Percentiles rank a stretch among this genome's conserved stretches.
These are phyloP conservation scores for Acer yangbiense DNA, from an alignment of 345 rosid genomes.

Conservation along the genomic window DNA sequence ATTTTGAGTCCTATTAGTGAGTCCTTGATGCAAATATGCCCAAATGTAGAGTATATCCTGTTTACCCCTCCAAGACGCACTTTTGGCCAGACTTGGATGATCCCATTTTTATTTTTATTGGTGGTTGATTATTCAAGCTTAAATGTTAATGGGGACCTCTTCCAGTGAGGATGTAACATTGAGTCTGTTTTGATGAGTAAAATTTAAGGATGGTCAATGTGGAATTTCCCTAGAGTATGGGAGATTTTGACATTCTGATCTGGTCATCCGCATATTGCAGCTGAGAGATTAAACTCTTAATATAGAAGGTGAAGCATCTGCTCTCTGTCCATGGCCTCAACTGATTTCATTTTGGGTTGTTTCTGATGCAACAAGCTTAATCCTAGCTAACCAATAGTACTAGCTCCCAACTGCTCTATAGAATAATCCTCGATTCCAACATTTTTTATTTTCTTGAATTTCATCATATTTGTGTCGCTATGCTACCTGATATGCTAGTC, in stretches of 20 bases:
- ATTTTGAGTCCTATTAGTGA: neutral
- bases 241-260: neutral
- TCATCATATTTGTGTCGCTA: neutral
- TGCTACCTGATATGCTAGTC: constrained; percentile 12
- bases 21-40: neutral
- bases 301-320: neutral
- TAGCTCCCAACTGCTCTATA: neutral
- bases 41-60: neutral
- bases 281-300: neutral
- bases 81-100: neutral
- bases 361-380: neutral
- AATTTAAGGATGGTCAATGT: neutral
- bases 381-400: neutral
- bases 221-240: neutral
- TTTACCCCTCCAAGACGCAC: neutral
- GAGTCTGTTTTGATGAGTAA: neutral
- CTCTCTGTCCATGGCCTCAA: neutral
- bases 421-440: neutral
- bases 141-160: neutral
- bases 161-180: neutral
- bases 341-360: neutral
- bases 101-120: too few relatives aligned
- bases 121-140: neutral
- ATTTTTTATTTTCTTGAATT: neutral
- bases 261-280: neutral